Evolutionary conservation across 331 rosid genomes (phyloP).

Genomic region (Acacia pycnantha): DNA sequence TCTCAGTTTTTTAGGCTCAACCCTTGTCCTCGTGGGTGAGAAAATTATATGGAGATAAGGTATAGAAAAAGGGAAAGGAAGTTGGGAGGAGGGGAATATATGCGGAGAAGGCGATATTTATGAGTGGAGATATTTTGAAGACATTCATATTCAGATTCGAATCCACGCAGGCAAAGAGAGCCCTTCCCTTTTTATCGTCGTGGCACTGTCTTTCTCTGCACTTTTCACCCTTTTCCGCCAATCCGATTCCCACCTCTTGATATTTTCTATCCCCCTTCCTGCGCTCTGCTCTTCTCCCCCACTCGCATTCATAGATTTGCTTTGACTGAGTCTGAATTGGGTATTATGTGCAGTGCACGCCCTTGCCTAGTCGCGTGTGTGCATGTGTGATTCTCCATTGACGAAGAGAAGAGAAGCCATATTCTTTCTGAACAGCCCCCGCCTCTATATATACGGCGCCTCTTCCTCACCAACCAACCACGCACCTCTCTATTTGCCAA

Average conservation of each 20-base stretch:
- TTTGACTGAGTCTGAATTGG: no score
- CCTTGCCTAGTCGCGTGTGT: background rate
- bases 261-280: constrained; percentile 24
- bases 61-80: no score
- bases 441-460: background rate
- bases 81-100: background rate
- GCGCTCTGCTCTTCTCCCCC: background rate
- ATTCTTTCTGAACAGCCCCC: background rate
- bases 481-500: background rate
- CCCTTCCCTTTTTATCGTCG: constrained; percentile 18
- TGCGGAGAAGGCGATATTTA: background rate
- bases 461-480: background rate
- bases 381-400: background rate
- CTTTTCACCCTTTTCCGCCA: constrained; percentile 33
- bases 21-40: no score
- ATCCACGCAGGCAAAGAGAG: constrained; percentile 39
- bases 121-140: background rate
- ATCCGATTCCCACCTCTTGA: background rate
- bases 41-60: no score
- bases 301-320: constrained; percentile 3
- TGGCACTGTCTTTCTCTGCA: constrained; percentile 29
- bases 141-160: background rate
- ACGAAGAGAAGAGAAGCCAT: background rate
- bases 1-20: no score
- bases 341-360: background rate